These are phyloP conservation scores for Raphanus sativus DNA, from an alignment of 345 rosid genomes.

Conservation along the genomic window DNA sequence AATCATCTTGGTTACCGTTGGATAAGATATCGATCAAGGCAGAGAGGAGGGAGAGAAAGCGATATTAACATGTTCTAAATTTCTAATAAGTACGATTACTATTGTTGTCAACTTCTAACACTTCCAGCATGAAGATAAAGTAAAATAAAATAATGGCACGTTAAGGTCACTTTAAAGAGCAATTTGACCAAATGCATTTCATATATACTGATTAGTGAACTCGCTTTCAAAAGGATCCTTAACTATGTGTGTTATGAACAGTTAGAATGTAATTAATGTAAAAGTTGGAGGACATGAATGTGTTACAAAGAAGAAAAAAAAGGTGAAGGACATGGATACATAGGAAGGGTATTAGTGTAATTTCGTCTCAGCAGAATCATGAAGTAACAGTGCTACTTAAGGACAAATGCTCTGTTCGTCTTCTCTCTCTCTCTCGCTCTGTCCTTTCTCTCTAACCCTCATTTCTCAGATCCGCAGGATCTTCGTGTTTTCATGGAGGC, in stretches of 20 bases:
- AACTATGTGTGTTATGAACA: neutral
- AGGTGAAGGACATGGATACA: neutral
- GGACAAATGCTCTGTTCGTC: conserved; percentile 25
- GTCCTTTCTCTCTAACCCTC: conserved; percentile 12
- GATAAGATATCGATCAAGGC: neutral
- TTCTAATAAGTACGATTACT: neutral
- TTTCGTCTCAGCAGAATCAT: neutral
- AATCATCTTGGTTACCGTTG: neutral
- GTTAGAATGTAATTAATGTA: neutral
- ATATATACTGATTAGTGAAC: too few species aligned
- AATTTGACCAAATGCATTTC: conserved; percentile 1
- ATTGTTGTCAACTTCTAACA: neutral
- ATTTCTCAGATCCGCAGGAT: conserved; percentile 40
- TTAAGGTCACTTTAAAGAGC: neutral
- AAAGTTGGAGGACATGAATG: neutral
- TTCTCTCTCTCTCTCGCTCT: neutral
- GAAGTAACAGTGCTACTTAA: conserved; percentile 36
- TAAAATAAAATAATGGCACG: neutral
- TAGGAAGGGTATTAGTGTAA: conserved; percentile 19
- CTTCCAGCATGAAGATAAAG: neutral
- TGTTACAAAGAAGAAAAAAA: too few species aligned
- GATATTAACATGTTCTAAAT: neutral
- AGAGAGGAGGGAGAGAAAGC: neutral
- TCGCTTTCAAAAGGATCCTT: neutral
- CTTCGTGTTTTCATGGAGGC: conserved; percentile 27